Evolutionary conservation across 257 asterid species (phyloP), one percentile per base, ranked within the genome.

Genomic region (Solanum chaucha): DNA sequence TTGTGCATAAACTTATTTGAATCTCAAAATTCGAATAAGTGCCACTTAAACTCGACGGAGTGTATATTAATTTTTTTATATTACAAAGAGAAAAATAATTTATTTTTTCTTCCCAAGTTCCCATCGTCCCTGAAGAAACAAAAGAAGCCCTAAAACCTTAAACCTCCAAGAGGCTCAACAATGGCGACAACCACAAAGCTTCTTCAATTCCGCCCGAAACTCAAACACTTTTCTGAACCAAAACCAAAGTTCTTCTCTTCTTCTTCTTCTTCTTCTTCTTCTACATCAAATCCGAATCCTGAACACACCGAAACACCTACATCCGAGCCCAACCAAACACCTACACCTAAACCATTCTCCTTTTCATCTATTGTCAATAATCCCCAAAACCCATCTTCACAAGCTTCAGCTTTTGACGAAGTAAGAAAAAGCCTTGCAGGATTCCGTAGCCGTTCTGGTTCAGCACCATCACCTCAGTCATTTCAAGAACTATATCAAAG

Each of bases 401-500:
- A 74, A 22, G 0, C 22, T 13, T 14, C 20, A 10, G 34, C 30
- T 19, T 6, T 55, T 7, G 87, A 75, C 14, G 78, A 88, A 46
- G 90, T 87, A 38, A 28, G 32, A 0, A 90, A 73, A 51, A 83
- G 81, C 12, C 86, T 91, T 11, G 41, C 87, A 26, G 91, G 80
- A 41, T 89, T 59, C 67, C 90, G 94, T 68, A 24, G 28, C 34
- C 32, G 71, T 24, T 4, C 71, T 64, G 71, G 34, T 64, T 64
- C 71, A 24, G 32, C 14, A 24, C 32, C 71, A 64, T 64, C 71
- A 24, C 71, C 90, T 4, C 91, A 91, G 30, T 91, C 93, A 35
- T 19, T 93, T 40, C 85, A 59, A 28, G 91, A 89, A 26, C 55
- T 94, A n/a, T 94, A 86, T 86, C 82, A 89, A 73, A 87, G 85